phyloP scores from a whole-genome alignment of 2,329 filamentous ascomycete genomes.

The Trichoderma koningii region DNA sequence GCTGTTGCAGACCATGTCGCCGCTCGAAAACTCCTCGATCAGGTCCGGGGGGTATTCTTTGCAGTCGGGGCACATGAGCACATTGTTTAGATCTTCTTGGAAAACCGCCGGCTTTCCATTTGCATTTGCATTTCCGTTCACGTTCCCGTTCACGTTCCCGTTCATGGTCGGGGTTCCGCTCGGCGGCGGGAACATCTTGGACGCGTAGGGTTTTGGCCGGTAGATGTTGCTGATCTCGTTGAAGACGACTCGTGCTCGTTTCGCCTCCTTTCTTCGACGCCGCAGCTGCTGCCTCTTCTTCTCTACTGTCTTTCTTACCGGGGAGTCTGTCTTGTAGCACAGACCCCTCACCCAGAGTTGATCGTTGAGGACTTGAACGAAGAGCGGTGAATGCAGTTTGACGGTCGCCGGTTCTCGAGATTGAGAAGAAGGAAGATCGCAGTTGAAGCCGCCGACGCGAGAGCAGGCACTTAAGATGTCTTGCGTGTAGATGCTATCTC shows the following conservation, averaged over 20 bases:
- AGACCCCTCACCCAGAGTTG: slow-evolving; percentile 43
- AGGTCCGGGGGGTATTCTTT: slow-evolving; percentile 89
- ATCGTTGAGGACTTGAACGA: slow-evolving; percentile 58
- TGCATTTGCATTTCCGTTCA: slow-evolving; percentile 29
- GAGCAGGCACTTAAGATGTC: slow-evolving; percentile 2
- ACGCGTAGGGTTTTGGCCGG: slow-evolving; percentile 44
- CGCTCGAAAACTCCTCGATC: slow-evolving; percentile 87
- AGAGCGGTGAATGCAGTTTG: slow-evolving; percentile 73
- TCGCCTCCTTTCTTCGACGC: slow-evolving; percentile 39
- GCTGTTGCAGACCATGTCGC: slow-evolving; percentile 88
- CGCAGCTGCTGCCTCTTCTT: slow-evolving; percentile 41
- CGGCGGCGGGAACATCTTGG: slow-evolving; percentile 51
- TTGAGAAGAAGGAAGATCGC: not conserved
- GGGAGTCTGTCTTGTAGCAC: slow-evolving; percentile 29
- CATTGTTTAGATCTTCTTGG: slow-evolving; percentile 83
- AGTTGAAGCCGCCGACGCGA: slow-evolving; percentile 8
- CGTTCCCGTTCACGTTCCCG: not conserved
- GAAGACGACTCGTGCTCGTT: slow-evolving; percentile 44
- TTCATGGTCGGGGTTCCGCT: slow-evolving; percentile 31
- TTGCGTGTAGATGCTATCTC: too few species aligned
- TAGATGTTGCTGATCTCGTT: slow-evolving; percentile 49
- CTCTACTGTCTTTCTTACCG: slow-evolving; percentile 34
- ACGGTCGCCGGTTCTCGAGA: slow-evolving; percentile 42
- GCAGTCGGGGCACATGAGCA: slow-evolving; percentile 87
- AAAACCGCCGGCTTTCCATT: slow-evolving; percentile 47